phyloP scores from a whole-genome alignment of 345 rosid genomes.

The Erucastrum elatum region DNA sequence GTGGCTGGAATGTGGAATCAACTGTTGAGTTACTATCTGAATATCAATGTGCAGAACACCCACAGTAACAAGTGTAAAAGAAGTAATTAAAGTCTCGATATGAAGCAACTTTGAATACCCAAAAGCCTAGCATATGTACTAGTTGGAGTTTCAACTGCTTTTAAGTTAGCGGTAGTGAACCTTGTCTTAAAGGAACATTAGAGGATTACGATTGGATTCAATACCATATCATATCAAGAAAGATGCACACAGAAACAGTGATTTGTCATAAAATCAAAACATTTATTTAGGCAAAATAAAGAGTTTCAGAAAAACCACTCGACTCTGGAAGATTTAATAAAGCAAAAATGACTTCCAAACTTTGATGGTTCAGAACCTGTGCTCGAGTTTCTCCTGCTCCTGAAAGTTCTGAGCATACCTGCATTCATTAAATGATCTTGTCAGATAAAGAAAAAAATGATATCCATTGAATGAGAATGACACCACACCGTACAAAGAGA shows the following conservation, averaged over 20 bases:
- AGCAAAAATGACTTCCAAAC: neutral
- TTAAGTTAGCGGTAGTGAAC: neutral
- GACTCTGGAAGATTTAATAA: neutral
- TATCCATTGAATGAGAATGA: too few relatives aligned
- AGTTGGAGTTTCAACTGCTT: neutral
- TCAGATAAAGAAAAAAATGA: too few relatives aligned
- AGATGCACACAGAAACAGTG: neutral
- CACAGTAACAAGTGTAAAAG: neutral
- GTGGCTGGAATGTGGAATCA: too few relatives aligned
- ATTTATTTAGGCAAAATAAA: constrained; percentile 23
- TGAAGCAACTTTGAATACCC: neutral
- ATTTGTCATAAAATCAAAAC: constrained; percentile 13
- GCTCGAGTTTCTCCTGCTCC: constrained; percentile 63
- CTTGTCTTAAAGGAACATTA: neutral
- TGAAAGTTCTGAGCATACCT: constrained; percentile 56
- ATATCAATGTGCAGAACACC: neutral
- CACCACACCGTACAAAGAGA: neutral
- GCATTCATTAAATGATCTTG: constrained; percentile 23
- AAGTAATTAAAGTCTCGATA: neutral
- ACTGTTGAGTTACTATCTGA: neutral
- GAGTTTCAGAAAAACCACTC: constrained; percentile 14
- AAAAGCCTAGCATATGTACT: neutral
- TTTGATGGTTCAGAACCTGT: constrained; percentile 47
- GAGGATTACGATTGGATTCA: neutral
- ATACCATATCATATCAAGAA: neutral